These are phyloP conservation scores for Lecanosticta acicola DNA, from an alignment of 2,329 filamentous ascomycete genomes.

Conservation along the genomic window DNA sequence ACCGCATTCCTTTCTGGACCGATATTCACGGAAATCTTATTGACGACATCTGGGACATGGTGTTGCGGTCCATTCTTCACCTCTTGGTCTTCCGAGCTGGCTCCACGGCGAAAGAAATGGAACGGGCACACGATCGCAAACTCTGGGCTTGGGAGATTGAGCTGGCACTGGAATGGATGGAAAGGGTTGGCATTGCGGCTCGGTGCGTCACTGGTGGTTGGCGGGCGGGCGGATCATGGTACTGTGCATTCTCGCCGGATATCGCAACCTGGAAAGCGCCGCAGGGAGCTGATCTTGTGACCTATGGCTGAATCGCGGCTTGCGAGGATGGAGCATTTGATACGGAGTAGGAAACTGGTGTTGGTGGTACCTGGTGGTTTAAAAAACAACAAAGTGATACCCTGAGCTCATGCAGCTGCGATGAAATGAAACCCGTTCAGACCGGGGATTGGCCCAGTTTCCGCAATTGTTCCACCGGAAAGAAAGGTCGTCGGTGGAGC, in stretches of 20 bases:
- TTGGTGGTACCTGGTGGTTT: too few species aligned
- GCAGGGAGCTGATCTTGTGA: not conserved
- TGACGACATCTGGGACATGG: conserved; percentile 57
- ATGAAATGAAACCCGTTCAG: not conserved
- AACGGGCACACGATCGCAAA: conserved; percentile 51
- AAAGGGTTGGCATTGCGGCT: conserved; percentile 48
- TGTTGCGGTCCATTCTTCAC: conserved; percentile 58
- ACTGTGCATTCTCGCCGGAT: conserved; percentile 44
- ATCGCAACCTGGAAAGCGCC: conserved; percentile 23
- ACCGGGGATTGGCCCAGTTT: too few species aligned
- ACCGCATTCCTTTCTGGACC: conserved; percentile 62
- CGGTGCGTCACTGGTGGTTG: conserved; percentile 37
- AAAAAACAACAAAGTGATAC: not conserved
- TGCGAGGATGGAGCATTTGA: too few species aligned
- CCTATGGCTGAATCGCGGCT: not conserved
- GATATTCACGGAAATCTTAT: conserved; percentile 61
- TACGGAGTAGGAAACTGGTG: too few species aligned
- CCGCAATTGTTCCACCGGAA: too few species aligned
- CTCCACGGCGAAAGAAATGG: conserved; percentile 49
- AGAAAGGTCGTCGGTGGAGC: too few species aligned
- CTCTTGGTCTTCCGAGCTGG: conserved; percentile 58
- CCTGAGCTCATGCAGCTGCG: not conserved
- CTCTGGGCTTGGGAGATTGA: conserved; percentile 60
- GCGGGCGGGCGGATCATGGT: conserved; percentile 61
- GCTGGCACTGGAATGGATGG: conserved; percentile 56